phyloP scores from a whole-genome alignment of 1,284 basidiomycete species.

The Ustilago cynodontis region DNA sequence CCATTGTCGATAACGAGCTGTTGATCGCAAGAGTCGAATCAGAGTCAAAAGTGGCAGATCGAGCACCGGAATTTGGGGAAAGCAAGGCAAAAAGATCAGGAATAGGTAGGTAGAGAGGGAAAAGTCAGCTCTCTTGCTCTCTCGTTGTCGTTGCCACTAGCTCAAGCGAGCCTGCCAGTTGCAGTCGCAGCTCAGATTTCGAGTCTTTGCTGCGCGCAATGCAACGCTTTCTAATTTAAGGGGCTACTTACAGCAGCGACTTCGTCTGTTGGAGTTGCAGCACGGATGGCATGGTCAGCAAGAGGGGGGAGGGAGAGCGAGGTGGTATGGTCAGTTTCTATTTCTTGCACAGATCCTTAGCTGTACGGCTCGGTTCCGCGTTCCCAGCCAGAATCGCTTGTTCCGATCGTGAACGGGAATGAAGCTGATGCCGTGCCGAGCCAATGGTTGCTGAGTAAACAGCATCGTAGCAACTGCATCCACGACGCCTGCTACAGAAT shows the following conservation, averaged over 20 bases:
- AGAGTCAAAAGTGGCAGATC: slow-evolving; percentile 5
- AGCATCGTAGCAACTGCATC: neutral
- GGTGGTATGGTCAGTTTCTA: slow-evolving; percentile 15
- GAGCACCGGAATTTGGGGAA: neutral
- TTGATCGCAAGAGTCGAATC: neutral
- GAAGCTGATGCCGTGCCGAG: neutral
- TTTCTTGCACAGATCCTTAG: neutral
- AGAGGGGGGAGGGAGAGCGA: neutral
- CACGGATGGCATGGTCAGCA: too few relatives aligned
- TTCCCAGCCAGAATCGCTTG: neutral
- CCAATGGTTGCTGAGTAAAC: neutral
- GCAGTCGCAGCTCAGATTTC: neutral
- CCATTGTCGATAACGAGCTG: slow-evolving; percentile 71
- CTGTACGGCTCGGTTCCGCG: neutral
- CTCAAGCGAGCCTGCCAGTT: neutral
- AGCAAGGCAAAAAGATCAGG: neutral
- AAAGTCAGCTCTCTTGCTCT: slow-evolving; percentile 14
- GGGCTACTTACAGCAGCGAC: slow-evolving; percentile 68
- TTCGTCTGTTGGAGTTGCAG: slow-evolving; percentile 57
- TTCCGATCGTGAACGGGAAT: neutral
- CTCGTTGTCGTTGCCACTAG: neutral
- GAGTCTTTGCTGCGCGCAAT: neutral
- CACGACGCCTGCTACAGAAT: neutral
- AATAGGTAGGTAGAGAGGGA: neutral
- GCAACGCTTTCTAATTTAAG: neutral